Evolutionary conservation across 2,329 filamentous ascomycete genomes (phyloP).

Genomic region (Paracorniculantispora psalliotae): DNA sequence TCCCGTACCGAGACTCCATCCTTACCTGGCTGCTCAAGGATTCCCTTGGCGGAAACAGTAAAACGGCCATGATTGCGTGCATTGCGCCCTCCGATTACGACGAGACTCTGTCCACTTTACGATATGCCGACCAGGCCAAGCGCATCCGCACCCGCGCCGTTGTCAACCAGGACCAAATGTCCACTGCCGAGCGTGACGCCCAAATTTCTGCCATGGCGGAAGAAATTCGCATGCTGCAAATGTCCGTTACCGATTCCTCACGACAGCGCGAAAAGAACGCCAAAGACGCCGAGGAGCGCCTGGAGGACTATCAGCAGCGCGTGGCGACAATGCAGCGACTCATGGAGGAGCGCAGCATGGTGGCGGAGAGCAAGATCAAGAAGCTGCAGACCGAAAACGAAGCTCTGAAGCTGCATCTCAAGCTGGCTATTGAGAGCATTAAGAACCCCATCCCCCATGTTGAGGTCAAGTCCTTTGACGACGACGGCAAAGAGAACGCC

Average conservation of each 20-base stretch:
- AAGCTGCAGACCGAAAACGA: constrained; percentile 88
- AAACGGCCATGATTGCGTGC: constrained; percentile 98
- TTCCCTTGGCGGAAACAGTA: constrained; percentile 91
- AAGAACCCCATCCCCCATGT: constrained; percentile 82
- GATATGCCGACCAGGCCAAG: constrained; percentile 97
- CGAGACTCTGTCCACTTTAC: constrained; percentile 90
- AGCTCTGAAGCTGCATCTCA: constrained; percentile 78
- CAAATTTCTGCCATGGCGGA: constrained; percentile 94
- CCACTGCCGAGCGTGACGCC: constrained; percentile 86
- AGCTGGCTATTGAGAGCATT: constrained; percentile 76
- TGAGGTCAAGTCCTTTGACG: constrained; percentile 27
- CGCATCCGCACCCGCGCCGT: constrained; percentile 90
- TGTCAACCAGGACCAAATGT: constrained; percentile 93
- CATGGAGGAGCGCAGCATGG: constrained; percentile 90
- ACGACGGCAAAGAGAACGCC: constrained; percentile 22
- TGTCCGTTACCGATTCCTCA: constrained; percentile 60
- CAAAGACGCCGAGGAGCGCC: constrained; percentile 70
- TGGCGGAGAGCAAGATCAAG: constrained; percentile 90
- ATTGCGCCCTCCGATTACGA: constrained; percentile 95
- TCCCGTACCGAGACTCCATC: constrained; percentile 90
- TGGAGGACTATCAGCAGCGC: constrained; percentile 92
- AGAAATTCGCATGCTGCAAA: constrained; percentile 81
- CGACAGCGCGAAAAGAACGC: constrained; percentile 69
- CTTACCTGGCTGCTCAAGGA: constrained; percentile 87
- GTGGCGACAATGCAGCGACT: constrained; percentile 86